A percentile compares a stretch with the other conserved stretches of the same genome.
phyloP scores from a whole-genome alignment of 129 eudicot species.

The Oenanthe sinensis region DNA sequence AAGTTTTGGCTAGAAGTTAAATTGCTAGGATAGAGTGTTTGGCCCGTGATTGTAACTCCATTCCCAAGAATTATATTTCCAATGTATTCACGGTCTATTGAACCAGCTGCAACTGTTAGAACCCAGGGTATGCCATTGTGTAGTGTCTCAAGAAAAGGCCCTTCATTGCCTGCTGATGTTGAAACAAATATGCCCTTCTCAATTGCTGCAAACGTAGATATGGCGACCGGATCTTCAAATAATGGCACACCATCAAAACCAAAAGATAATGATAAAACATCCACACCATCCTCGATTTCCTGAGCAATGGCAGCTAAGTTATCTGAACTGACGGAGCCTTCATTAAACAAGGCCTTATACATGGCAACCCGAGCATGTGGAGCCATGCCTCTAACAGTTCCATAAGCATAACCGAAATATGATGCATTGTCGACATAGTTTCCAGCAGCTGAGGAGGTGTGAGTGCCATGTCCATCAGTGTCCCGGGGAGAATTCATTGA shows the following conservation, averaged over 20 bases:
- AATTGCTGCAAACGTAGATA: constrained; percentile 62
- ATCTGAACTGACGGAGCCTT: constrained; percentile 45
- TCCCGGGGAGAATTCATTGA: constrained; percentile 65
- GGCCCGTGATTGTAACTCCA: constrained; percentile 37
- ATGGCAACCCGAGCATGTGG: constrained; percentile 60
- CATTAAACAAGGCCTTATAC: constrained; percentile 70
- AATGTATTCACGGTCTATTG: constrained; percentile 50
- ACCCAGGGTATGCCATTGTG: constrained; percentile 89
- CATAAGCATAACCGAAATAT: constrained; percentile 61
- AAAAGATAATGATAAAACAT: constrained; percentile 55
- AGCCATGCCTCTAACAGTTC: constrained; percentile 55
- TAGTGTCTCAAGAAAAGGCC: constrained; percentile 42
- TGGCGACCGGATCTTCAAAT: constrained; percentile 52
- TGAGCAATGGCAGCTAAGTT: constrained; percentile 75
- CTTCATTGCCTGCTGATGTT: constrained; percentile 59
- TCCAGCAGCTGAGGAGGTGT: constrained; percentile 78
- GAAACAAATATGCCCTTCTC: constrained; percentile 80
- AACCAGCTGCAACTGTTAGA: constrained; percentile 66
- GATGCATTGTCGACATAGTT: constrained; percentile 37
- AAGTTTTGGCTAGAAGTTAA: constrained; percentile 9
- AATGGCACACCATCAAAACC: constrained; percentile 39
- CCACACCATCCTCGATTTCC: constrained; percentile 66
- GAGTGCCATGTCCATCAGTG: constrained; percentile 75
- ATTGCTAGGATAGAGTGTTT: constrained; percentile 46
- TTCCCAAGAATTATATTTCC: constrained; percentile 56